These are phyloP conservation scores for Lasiodiplodia citricola DNA, from an alignment of 2,329 filamentous ascomycete genomes.

Conservation along the genomic window DNA sequence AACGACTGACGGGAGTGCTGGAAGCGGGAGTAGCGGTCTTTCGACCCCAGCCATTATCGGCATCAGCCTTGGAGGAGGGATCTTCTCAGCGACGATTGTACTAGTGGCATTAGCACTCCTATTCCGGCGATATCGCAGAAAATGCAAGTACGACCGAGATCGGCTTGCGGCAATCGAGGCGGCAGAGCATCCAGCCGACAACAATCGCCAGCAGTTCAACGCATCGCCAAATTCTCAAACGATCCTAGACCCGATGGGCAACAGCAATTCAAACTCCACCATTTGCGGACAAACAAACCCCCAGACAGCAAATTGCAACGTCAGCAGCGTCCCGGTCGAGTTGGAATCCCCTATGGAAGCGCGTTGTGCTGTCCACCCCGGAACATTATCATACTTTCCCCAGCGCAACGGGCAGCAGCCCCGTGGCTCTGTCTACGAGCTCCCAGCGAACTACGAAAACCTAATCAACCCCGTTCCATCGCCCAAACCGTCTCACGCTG, in stretches of 20 bases:
- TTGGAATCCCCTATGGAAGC: slow-evolving; percentile 2
- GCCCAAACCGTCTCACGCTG: neutral
- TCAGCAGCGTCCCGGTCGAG: neutral
- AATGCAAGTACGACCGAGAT: neutral
- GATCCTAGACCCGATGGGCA: neutral
- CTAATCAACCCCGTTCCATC: neutral
- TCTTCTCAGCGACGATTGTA: neutral
- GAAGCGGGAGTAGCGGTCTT: neutral
- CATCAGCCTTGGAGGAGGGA: slow-evolving; percentile 14
- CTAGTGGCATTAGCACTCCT: neutral
- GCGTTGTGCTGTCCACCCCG: neutral
- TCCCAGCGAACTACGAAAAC: slow-evolving; percentile 1
- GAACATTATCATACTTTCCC: neutral
- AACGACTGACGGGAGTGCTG: neutral
- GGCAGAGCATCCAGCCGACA: neutral
- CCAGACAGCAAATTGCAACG: neutral
- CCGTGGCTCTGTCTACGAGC: slow-evolving; percentile 14
- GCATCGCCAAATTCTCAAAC: neutral
- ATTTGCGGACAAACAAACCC: neutral
- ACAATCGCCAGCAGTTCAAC: neutral
- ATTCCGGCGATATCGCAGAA: slow-evolving; percentile 9
- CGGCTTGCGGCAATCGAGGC: neutral
- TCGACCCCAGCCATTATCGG: slow-evolving; percentile 10
- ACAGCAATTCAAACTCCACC: neutral
- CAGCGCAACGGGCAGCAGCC: neutral